A percentile compares a stretch with the other conserved stretches of the same genome.
phyloP scores from a whole-genome alignment of 768 basidiomycete genomes.

The Naganishia onofrii region DNA sequence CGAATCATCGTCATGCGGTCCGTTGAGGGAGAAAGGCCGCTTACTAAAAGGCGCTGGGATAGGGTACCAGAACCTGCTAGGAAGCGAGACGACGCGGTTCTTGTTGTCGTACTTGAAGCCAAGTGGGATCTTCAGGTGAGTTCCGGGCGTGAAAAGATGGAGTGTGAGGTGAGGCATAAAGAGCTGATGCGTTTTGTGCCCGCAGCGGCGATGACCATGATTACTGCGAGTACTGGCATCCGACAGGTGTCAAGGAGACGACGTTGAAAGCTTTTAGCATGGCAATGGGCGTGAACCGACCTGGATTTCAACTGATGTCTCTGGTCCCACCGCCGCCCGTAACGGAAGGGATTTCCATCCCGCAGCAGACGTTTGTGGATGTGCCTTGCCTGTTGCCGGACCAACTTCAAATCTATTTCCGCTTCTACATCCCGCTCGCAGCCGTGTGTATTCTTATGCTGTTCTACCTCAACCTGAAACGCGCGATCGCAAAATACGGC shows the following conservation, averaged over 20 bases:
- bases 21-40: slow-evolving; percentile 66
- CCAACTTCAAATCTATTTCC: slow-evolving; percentile 73
- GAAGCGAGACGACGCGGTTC: slow-evolving; percentile 64
- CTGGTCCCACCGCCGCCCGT: slow-evolving; percentile 56
- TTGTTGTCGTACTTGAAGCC: slow-evolving; percentile 67
- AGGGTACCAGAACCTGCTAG: slow-evolving; percentile 78
- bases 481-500: slow-evolving; percentile 12
- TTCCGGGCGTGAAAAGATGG: neutral
- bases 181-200: slow-evolving; percentile 21
- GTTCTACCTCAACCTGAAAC: slow-evolving; percentile 33
- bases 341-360: slow-evolving; percentile 38
- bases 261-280: slow-evolving; percentile 88
- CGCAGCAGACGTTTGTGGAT: slow-evolving; percentile 59
- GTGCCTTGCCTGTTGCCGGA: slow-evolving; percentile 76
- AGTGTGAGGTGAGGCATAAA: too few relatives aligned
- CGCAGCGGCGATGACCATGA: slow-evolving; percentile 90
- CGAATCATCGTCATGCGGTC: slow-evolving; percentile 69
- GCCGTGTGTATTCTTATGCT: slow-evolving; percentile 59
- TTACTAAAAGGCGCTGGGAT: slow-evolving; percentile 71
- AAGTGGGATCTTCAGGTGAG: slow-evolving; percentile 69
- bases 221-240: slow-evolving; percentile 76
- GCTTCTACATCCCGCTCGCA: slow-evolving; percentile 66
- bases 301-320: slow-evolving; percentile 87
- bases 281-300: slow-evolving; percentile 76
- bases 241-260: slow-evolving; percentile 62